Conservation (phyloP, 805 yeast genomes). For the Wickerhamomyces rabaulensis region DNA sequence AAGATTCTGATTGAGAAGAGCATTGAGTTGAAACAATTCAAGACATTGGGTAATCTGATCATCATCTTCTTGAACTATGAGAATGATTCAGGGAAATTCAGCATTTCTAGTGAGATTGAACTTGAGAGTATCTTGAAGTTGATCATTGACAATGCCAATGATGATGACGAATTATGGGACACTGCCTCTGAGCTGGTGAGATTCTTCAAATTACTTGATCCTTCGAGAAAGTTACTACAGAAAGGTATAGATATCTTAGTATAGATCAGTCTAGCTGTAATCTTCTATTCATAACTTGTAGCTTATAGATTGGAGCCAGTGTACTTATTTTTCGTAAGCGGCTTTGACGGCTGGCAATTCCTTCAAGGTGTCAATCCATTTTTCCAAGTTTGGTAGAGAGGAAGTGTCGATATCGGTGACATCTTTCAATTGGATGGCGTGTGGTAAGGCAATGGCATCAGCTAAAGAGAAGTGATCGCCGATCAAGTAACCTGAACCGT, state of each 20-base stretch:
- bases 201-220: slow-evolving; percentile 26
- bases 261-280: not conserved
- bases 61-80: slow-evolving; percentile 40
- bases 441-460: slow-evolving; percentile 43
- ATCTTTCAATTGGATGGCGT: slow-evolving; percentile 11
- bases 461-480: slow-evolving; percentile 57
- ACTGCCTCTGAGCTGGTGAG: slow-evolving; percentile 25
- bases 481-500: slow-evolving; percentile 44
- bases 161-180: slow-evolving; percentile 24
- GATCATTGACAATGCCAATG: slow-evolving; percentile 7
- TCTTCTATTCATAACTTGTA: not conserved
- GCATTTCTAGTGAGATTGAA: not conserved
- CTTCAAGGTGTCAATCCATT: slow-evolving; percentile 7
- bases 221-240: slow-evolving; percentile 15
- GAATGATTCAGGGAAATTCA: not conserved
- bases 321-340: not conserved
- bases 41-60: slow-evolving; percentile 40
- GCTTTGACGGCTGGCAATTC: slow-evolving; percentile 6
- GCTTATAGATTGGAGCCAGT: not conserved
- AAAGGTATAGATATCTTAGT: slow-evolving; percentile 8
- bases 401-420: slow-evolving; percentile 2
- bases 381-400: slow-evolving; percentile 1
- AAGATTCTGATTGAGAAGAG: slow-evolving; percentile 36
- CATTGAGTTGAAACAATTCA: slow-evolving; percentile 36
- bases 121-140: not conserved